A percentile compares a stretch with the other conserved stretches of the same genome.
phyloP scores from a whole-genome alignment of 164 flowering plant species.

The Tetracentron sinense region DNA sequence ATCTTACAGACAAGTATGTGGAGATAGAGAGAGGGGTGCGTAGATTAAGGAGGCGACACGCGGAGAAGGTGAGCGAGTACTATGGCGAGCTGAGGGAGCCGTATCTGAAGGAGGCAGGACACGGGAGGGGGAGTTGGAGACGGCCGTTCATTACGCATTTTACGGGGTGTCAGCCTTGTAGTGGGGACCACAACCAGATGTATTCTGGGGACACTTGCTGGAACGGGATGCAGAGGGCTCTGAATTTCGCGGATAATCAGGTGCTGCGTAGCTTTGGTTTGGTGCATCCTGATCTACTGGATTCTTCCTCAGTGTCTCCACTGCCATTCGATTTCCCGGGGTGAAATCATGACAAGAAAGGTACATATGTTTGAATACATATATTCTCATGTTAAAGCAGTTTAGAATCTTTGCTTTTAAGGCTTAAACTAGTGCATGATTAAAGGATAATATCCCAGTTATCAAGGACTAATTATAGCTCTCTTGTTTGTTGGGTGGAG shows the following conservation, averaged over 20 bases:
- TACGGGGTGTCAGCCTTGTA: conserved; percentile 96
- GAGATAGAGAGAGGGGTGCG: conserved; percentile 42
- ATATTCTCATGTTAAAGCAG: not conserved
- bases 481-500: no score
- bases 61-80: conserved; percentile 61
- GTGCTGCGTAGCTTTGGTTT: conserved; percentile 73
- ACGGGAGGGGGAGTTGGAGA: conserved; percentile 45
- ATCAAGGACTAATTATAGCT: no score
- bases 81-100: conserved; percentile 48
- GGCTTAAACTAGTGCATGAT: conserved; percentile 21
- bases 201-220: conserved; percentile 62
- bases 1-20: conserved; percentile 36
- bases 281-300: conserved; percentile 39
- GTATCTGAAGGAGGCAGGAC: conserved; percentile 42
- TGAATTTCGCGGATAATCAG: conserved; percentile 91
- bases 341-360: not conserved
- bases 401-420: conserved; percentile 1
- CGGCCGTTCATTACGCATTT: conserved; percentile 90
- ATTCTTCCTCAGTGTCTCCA: conserved; percentile 37
- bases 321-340: conserved; percentile 51
- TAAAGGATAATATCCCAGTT: conserved; percentile 18
- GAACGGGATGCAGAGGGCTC: conserved; percentile 63
- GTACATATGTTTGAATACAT: not conserved
- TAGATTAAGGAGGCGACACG: conserved; percentile 56
- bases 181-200: conserved; percentile 71